Conservation (phyloP, 2,329 filamentous ascomycete genomes). For the Plenodomus biglobosus region DNA sequence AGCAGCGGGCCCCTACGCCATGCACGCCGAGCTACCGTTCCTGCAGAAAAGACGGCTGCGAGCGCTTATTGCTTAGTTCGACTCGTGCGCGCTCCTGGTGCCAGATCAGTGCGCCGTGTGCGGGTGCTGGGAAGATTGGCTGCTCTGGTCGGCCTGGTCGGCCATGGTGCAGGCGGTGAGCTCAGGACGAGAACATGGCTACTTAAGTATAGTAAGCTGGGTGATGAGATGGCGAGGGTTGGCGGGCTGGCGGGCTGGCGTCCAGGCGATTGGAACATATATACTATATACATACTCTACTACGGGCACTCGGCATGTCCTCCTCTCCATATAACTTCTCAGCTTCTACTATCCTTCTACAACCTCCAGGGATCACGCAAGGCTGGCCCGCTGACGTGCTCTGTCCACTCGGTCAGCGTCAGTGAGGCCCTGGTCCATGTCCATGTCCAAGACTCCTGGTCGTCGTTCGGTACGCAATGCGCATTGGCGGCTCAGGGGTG, state of each 20-base stretch:
- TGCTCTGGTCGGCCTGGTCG: too few species aligned
- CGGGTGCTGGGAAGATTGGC: background rate
- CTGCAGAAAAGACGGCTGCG: constrained; percentile 5
- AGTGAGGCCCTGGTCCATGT: background rate
- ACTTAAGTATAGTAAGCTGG: too few species aligned
- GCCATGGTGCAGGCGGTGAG: background rate
- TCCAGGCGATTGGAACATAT: too few species aligned
- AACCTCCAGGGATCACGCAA: background rate
- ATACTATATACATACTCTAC: too few species aligned
- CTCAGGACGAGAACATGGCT: background rate
- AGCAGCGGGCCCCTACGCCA: constrained; percentile 15
- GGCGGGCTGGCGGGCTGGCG: too few species aligned
- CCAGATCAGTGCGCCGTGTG: background rate
- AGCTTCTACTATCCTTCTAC: background rate
- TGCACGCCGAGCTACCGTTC: constrained; percentile 18
- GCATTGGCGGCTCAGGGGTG: background rate
- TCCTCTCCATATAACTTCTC: too few species aligned
- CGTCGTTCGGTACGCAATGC: background rate
- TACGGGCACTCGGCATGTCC: too few species aligned
- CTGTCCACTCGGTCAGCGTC: background rate
- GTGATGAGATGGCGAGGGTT: too few species aligned
- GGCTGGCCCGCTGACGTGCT: background rate
- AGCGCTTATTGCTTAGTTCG: background rate
- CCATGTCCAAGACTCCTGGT: background rate
- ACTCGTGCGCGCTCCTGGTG: background rate